Conservation (phyloP, 352 stramenopile species). For the Globisporangium heterothallicum region DNA sequence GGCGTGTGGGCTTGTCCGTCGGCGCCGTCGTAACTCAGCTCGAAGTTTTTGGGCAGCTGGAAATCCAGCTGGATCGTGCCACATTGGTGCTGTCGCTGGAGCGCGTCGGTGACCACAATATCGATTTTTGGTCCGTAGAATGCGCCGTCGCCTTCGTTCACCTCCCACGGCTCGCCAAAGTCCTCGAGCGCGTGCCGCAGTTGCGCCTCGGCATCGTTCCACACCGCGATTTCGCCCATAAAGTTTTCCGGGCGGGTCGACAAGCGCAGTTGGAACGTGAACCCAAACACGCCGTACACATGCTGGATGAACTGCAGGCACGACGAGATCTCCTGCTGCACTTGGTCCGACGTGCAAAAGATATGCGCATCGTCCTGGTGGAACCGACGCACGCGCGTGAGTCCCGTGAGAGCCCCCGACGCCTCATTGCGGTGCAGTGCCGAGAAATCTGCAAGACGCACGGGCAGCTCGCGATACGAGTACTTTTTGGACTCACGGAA, state of each 20-base stretch:
- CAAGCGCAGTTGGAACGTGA: slow-evolving; percentile 91
- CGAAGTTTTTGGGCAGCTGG: slow-evolving; percentile 96
- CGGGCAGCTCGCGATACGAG: slow-evolving; percentile 94
- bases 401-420: slow-evolving; percentile 93
- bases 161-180: slow-evolving; percentile 66
- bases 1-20: slow-evolving; percentile 89
- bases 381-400: slow-evolving; percentile 97
- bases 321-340: slow-evolving; percentile 93
- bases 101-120: slow-evolving; percentile 95
- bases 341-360: slow-evolving; percentile 94
- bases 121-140: slow-evolving; percentile 99
- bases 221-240: slow-evolving; percentile 92
- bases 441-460: slow-evolving; percentile 94
- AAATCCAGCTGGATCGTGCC: slow-evolving; percentile 98
- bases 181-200: slow-evolving; percentile 56
- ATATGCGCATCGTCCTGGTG: slow-evolving; percentile 99
- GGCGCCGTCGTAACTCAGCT: slow-evolving; percentile 88
- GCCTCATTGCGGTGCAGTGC: slow-evolving; percentile 95
- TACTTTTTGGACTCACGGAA: slow-evolving; percentile 93
- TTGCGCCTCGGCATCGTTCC: slow-evolving; percentile 88
- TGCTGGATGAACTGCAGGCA: slow-evolving; percentile 93
- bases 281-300: slow-evolving; percentile 94
- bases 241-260: slow-evolving; percentile 94
- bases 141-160: slow-evolving; percentile 94
- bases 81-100: slow-evolving; percentile 96